phyloP scores from a whole-genome alignment of 768 basidiomycete genomes.

The Tubosaeta brunneosetosa region DNA sequence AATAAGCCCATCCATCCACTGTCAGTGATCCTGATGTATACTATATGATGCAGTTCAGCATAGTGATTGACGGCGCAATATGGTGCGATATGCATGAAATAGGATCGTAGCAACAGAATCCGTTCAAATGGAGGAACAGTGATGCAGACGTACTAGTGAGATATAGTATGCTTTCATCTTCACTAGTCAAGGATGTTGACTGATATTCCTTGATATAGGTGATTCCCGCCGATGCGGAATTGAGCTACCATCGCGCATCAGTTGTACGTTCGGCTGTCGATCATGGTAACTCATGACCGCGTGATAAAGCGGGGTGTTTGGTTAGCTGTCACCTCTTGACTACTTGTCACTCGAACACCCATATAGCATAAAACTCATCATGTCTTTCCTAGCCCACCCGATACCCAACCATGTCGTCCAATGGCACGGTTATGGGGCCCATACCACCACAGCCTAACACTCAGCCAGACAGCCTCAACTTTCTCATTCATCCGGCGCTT shows the following conservation, averaged over 20 bases:
- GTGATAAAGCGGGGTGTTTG: not conserved
- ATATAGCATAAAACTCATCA: not conserved
- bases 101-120: too few relatives aligned
- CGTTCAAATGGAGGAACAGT: too few relatives aligned
- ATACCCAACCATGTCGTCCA: slow-evolving; percentile 6
- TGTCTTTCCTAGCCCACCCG: not conserved
- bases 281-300: not conserved
- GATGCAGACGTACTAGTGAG: too few relatives aligned
- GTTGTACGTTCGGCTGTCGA: not conserved
- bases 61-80: too few relatives aligned
- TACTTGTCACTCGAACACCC: not conserved
- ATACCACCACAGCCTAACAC: not conserved
- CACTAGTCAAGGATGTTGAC: too few relatives aligned
- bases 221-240: not conserved
- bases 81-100: too few relatives aligned
- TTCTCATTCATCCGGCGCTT: not conserved
- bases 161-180: too few relatives aligned
- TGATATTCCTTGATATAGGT: not conserved
- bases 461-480: not conserved
- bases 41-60: too few relatives aligned
- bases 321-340: not conserved
- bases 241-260: not conserved
- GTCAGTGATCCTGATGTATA: too few relatives aligned
- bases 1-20: too few relatives aligned
- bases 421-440: not conserved